These are phyloP conservation scores for Phytopythium oedochilum DNA, from an alignment of 352 stramenopile species.

Conservation along the genomic window DNA sequence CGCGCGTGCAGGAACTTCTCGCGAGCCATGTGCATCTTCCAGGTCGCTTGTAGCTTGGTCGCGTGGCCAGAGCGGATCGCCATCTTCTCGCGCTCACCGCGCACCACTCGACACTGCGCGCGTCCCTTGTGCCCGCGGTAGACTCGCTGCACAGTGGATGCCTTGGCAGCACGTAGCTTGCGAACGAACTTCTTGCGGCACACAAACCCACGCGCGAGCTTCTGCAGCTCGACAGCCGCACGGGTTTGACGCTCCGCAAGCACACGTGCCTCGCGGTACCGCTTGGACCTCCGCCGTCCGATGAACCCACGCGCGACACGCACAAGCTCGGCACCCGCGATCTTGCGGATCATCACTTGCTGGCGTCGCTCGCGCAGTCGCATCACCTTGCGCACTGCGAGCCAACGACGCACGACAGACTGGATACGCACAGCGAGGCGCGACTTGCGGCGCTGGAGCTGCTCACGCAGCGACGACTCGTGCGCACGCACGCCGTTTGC, in stretches of 20 bases:
- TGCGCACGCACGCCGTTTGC: slow-evolving; percentile 26
- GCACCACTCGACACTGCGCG: slow-evolving; percentile 26
- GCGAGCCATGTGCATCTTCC: slow-evolving; percentile 77
- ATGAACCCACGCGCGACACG: slow-evolving; percentile 55
- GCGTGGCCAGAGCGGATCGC: slow-evolving; percentile 44
- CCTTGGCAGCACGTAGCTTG: slow-evolving; percentile 42
- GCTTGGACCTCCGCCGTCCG: slow-evolving; percentile 42
- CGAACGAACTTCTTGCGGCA: slow-evolving; percentile 42
- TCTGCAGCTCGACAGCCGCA: slow-evolving; percentile 52
- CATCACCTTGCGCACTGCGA: slow-evolving; percentile 32
- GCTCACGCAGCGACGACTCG: slow-evolving; percentile 39
- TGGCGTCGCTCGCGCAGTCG: slow-evolving; percentile 31
- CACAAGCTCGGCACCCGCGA: slow-evolving; percentile 61
- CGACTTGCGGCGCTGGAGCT: slow-evolving; percentile 43
- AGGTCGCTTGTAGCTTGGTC: slow-evolving; percentile 84
- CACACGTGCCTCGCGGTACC: slow-evolving; percentile 13
- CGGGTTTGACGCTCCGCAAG: slow-evolving; percentile 15
- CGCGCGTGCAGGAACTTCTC: slow-evolving; percentile 62
- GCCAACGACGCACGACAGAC: slow-evolving; percentile 44
- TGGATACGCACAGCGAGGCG: slow-evolving; percentile 46
- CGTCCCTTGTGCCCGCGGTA: slow-evolving; percentile 68
- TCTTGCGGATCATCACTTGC: slow-evolving; percentile 32
- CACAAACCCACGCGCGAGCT: slow-evolving; percentile 56
- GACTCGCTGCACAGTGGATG: slow-evolving; percentile 53
- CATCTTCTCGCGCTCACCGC: slow-evolving; percentile 28